Base-by-base conservation (phyloP, 352 stramenopile genomes). In the Nothophytophthora sp. region DNA sequence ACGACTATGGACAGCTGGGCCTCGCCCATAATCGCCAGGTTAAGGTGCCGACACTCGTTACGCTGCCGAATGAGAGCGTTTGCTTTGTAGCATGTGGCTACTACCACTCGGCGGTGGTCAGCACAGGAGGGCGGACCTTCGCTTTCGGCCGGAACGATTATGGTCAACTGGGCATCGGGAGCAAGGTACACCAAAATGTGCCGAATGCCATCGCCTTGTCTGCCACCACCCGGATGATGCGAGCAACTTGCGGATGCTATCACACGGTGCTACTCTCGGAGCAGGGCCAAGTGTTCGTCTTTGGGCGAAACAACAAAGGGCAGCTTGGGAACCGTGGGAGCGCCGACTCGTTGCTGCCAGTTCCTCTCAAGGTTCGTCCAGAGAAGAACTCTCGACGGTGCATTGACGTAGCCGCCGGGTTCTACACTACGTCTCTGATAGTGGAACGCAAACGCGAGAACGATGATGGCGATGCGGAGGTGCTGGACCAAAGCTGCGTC, bases 141-240 rank as follows among this genome's bases (percentile, higher is more conserved):
- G 85, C 82, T 24, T 95, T 95, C 70, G 86, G 86, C 13, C 67
- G 86, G 11, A 96, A 96, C 22, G 86, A 96, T 50, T 96, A 96
- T 39, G 86, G 86, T 2, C 86, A 96, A 42, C 68, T 96, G 8
- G 86, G 86, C 16, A 83, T 96, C 43, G 86, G 86, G 10, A 89
- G 67, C 29, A 96, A 96, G 51, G 70, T 89, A 15, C 82, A 95
- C 39, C 86, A 96, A 34, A 95, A 86, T 50, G 48, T 76, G 2
- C 81, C 77, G 24, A 91, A 66, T 23, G 59, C 88, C 9, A 76
- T 96, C 9, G 67, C 76, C 20, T 51, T 96, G 18, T 86, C 84
- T 30, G 68, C 81, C 3, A 91, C 60, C 30, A 88, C 74, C 12
- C 65, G 76, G 34, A 92, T 96, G 68, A 55, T 83, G 4, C 69